Evolutionary conservation across 495 filamentous ascomycete genomes (phyloP), one percentile per base, ranked within the genome.

Genomic region (Symbiotaphrina buchneri): DNA sequence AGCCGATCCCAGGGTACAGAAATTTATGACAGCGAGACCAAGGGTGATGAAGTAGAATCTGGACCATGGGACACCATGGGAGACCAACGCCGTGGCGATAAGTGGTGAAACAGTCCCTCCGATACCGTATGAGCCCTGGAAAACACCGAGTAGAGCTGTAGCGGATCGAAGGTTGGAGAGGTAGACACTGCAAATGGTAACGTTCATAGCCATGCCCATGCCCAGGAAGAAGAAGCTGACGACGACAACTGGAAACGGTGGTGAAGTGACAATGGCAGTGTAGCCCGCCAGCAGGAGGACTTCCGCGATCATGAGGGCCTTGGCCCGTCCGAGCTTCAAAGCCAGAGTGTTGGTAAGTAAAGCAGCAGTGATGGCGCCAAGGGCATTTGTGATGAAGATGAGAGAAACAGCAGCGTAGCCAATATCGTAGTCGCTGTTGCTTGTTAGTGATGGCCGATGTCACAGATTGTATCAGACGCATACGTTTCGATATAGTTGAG

Each of bases 371-470:
- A 83, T 69, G 53, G 80, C 87, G 15, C 80, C 80, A 10, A 74
- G 30, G 0, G 81, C 79, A 39, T 76, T 78, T 23, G 70, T 58
- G 18, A 92, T 61, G 55, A 84, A 87, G 41, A 91, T 71, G 5
- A 83, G 49, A 7, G 78, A 80, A 15, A 83, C 71, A 15, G 77
- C 43, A 4, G 72, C 68, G 37, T 83, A 83, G 31, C 65, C 69
- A 30, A 84, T 75, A 29, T 53, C 33, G 42, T 83, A 85, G 34
- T 73, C 38, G 11, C 32, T 34, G 22, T 2, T 18, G 16, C 8
- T 34, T n/a, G n/a, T n/a, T n/a, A n/a, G n/a, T n/a, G n/a, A n/a
- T n/a, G n/a, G n/a, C n/a, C n/a, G n/a, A n/a, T n/a, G n/a, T n/a
- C n/a, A n/a, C n/a, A n/a, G n/a, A n/a, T n/a, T n/a, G n/a, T n/a